Evolutionary conservation across 768 basidiomycete genomes (phyloP).

Genomic region (Tulasnella sp.): DNA sequence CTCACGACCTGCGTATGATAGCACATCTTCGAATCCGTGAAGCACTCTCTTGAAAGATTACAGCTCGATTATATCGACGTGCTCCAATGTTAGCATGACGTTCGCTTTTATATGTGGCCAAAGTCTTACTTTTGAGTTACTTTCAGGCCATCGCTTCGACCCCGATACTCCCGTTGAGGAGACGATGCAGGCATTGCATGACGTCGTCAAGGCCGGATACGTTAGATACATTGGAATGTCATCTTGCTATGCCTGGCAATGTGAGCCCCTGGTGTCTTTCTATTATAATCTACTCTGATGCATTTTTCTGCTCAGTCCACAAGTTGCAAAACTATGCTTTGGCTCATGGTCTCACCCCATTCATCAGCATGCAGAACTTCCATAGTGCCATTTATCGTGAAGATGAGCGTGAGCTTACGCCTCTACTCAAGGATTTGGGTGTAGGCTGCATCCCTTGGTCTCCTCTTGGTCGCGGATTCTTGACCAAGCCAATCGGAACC

Average conservation of each 20-base stretch:
- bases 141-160: conserved; percentile 32
- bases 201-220: conserved; percentile 50
- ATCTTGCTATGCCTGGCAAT: conserved; percentile 34
- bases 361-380: conserved; percentile 12
- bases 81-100: conserved; percentile 25
- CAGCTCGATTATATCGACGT: conserved; percentile 33
- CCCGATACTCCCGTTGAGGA: conserved; percentile 23
- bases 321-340: conserved; percentile 15
- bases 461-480: conserved; percentile 9
- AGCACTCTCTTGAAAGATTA: conserved; percentile 27
- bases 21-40: conserved; percentile 34
- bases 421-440: conserved; percentile 6
- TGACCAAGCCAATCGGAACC: background rate
- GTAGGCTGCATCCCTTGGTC: conserved; percentile 13
- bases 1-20: conserved; percentile 22
- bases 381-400: conserved; percentile 11
- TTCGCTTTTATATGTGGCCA: background rate
- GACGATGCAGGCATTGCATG: conserved; percentile 52
- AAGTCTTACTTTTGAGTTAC: background rate
- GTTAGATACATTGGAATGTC: conserved; percentile 49
- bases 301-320: background rate
- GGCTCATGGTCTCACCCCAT: background rate
- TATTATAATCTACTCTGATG: background rate
- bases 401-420: conserved; percentile 12
- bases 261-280: background rate